Percentiles rank a stretch among this genome's conserved stretches.
Conservation (phyloP, 2,329 filamentous ascomycete genomes). For the Fusarium proliferatum region DNA sequence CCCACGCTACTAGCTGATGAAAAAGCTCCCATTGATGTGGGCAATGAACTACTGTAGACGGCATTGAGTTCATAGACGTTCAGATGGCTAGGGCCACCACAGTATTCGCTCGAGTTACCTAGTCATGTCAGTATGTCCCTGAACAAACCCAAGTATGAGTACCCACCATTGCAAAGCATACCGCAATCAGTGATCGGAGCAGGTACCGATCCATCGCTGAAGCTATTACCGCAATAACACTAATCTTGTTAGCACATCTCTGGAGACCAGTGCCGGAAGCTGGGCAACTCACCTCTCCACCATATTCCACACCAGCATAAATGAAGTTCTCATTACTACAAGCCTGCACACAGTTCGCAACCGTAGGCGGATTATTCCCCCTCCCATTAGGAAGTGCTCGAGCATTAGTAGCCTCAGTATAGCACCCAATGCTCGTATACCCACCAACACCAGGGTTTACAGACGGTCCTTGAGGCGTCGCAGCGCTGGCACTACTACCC, state of each 20-base stretch:
- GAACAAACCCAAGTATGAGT: fast-evolving
- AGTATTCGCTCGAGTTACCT: conserved; percentile 52
- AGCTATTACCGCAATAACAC: conserved; percentile 52
- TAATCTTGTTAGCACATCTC: neutral
- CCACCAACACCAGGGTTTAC: conserved; percentile 54
- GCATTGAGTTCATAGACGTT: conserved; percentile 50
- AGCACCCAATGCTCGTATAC: conserved; percentile 53
- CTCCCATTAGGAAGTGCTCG: conserved; percentile 49
- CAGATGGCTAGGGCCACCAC: conserved; percentile 50
- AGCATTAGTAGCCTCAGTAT: conserved; percentile 49
- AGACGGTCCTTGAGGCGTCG: conserved; percentile 24
- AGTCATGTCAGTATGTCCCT: neutral
- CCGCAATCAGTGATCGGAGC: conserved; percentile 48
- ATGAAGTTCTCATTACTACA: conserved; percentile 46
- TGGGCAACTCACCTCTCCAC: conserved; percentile 47
- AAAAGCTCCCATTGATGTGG: neutral
- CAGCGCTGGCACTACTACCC: neutral
- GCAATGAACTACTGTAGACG: conserved; percentile 7
- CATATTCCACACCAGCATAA: conserved; percentile 54
- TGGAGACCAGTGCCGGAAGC: fast-evolving
- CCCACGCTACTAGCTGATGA: neutral
- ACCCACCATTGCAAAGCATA: conserved; percentile 50
- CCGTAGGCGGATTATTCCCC: conserved; percentile 44
- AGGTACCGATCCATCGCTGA: conserved; percentile 44
- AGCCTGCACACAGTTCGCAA: conserved; percentile 49